Percentiles rank a stretch among this genome's conserved stretches.
phyloP scores from a whole-genome alignment of 2,329 filamentous ascomycete genomes.

The Colletotrichum echinochloae region DNA sequence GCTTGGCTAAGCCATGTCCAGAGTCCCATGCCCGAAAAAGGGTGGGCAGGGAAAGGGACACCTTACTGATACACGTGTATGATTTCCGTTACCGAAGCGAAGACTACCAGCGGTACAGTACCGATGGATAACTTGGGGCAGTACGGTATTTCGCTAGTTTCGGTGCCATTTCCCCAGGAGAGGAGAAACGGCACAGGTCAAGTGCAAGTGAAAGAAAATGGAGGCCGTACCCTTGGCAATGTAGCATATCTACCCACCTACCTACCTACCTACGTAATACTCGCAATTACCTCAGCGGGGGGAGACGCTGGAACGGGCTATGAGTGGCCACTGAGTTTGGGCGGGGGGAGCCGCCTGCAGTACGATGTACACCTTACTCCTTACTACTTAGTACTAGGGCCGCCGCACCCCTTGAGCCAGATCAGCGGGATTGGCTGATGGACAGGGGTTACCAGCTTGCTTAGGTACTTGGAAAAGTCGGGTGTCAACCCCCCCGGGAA shows the following conservation, averaged over 20 bases:
- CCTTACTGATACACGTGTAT: background rate
- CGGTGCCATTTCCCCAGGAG: background rate
- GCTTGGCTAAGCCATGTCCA: background rate
- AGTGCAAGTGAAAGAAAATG: background rate
- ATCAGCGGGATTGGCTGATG: constrained; percentile 36
- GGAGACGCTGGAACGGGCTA: constrained; percentile 5
- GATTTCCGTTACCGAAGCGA: background rate
- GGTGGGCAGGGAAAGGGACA: background rate
- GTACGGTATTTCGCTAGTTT: background rate
- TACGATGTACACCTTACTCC: too few relatives aligned
- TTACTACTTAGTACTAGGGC: too few relatives aligned
- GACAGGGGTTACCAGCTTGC: constrained; percentile 35
- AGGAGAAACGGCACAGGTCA: background rate
- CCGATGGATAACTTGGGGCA: background rate
- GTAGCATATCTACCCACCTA: too few relatives aligned
- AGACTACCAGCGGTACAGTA: too few relatives aligned
- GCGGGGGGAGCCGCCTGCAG: constrained; percentile 33
- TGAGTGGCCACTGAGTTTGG: constrained; percentile 22
- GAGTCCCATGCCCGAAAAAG: background rate
- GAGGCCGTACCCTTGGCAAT: too few relatives aligned
- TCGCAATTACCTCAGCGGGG: constrained; percentile 29
- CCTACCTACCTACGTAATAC: too few relatives aligned
- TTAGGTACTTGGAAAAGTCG: constrained; percentile 8
- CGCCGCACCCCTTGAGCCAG: constrained; percentile 26
- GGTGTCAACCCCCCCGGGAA: constrained; percentile 38